Evolutionary conservation across 106 monocot species (phyloP).

Genomic region (Dendrobium huoshanense): DNA sequence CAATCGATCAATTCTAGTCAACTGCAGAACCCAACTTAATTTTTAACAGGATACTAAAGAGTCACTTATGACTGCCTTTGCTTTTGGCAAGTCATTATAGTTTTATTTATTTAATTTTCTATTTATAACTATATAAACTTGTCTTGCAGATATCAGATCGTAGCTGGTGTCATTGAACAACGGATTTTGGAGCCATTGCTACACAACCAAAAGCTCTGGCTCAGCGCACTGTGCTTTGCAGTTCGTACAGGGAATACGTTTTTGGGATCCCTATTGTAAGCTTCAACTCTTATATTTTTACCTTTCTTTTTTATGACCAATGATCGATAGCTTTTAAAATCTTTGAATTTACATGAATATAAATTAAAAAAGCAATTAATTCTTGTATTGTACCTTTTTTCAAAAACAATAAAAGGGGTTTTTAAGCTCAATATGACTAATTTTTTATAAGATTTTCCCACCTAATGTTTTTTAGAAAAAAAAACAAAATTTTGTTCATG

Average conservation of each 20-base stretch:
- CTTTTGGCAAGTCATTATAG: neutral
- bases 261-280: conserved; percentile 82
- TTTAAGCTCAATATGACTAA: too few species aligned
- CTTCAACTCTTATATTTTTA: neutral
- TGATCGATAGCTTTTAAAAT: neutral
- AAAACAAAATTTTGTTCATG: too few species aligned
- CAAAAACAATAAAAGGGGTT: too few species aligned
- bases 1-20: neutral
- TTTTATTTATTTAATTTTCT: neutral
- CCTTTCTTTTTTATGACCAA: neutral
- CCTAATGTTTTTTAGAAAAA: too few species aligned
- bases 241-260: conserved; percentile 91
- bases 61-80: neutral
- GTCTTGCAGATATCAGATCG: conserved; percentile 59
- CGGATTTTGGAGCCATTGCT: conserved; percentile 72
- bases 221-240: conserved; percentile 73
- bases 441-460: too few species aligned
- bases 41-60: neutral
- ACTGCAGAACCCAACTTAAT: neutral
- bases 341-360: too few species aligned
- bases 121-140: neutral
- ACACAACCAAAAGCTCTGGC: conserved; percentile 49
- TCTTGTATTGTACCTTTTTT: too few species aligned
- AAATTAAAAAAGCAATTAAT: too few species aligned
- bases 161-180: conserved; percentile 80